Base-by-base conservation (phyloP, 2,329 filamentous ascomycete genomes). In the Mollisia scopiformis region DNA sequence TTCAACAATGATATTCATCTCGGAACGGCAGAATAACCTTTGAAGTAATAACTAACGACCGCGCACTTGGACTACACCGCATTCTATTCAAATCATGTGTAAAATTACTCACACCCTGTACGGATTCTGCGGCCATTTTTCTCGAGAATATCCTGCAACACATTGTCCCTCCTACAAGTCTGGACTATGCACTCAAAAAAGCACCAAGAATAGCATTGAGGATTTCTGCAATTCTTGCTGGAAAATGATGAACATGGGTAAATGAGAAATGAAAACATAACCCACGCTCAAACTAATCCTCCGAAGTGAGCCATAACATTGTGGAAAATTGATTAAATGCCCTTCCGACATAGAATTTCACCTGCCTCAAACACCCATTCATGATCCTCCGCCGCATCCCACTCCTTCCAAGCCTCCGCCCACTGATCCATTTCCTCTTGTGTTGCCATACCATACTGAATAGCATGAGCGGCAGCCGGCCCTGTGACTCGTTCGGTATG, bases 371-470 rank as follows among this genome's bases (percentile, higher is more conserved):
- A 51, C 23, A 62, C 47, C 39, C 47, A 59, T 27, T 62, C 52
- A 33, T 46, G 41, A 21, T 53, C 62, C 41, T 64, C 62, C 19
- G 49, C 23, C 31, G 33, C 54, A 8, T 59, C 71, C 70, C 71
- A 78, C 25, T 66, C 59, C 54, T 65, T 67, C 75, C 76, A 79
- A 2, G 69, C 75, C 21, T 56, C 52, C 4, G 69, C 70, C 53
- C 76, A 75, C 6, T 35, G 30, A 47, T 74, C 70, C 57, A 78
- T 60, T 31, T 75, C 71, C 39, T 73, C 69, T 16, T 60, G 46
- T 2, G 59, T 72, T 13, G 73, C 71, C 68, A 71, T 71, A 6
- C 74, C 75, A 31, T 68, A 72, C 10, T 72, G 61, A 14, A 76
- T 52, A 7, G 67, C 70, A 33, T 62, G 64, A 43, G 68, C 70